phyloP scores from a whole-genome alignment of 345 rosid genomes.

The Dovyalis caffra region DNA sequence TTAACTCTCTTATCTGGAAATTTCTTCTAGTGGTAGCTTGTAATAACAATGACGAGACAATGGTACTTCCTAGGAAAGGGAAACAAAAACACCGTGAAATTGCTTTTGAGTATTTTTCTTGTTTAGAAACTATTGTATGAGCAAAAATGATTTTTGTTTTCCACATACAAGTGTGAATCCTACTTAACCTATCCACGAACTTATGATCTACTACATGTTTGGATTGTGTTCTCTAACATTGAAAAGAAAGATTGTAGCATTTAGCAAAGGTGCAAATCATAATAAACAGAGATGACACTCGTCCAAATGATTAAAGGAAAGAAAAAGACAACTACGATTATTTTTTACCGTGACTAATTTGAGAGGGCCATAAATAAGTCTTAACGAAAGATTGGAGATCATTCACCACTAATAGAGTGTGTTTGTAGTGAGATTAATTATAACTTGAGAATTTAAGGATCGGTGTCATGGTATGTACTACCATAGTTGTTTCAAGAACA shows the following conservation, averaged over 20 bases:
- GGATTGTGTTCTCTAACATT: conserved; percentile 15
- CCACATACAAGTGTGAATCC: conserved; percentile 79
- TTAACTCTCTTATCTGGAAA: neutral
- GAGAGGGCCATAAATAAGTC: neutral
- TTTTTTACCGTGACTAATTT: neutral
- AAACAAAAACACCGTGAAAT: neutral
- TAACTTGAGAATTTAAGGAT: too few species aligned
- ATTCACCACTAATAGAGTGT: neutral
- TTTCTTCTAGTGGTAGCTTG: neutral
- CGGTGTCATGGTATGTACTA: too few species aligned
- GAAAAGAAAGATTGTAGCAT: conserved; percentile 70
- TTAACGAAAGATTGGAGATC: neutral
- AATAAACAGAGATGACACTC: too few species aligned
- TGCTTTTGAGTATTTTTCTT: neutral
- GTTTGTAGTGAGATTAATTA: too few species aligned
- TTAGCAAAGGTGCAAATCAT: neutral
- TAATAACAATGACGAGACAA: neutral
- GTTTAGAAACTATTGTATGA: neutral
- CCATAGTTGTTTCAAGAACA: too few species aligned
- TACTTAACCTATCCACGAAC: conserved; percentile 90
- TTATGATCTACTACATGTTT: conserved; percentile 48
- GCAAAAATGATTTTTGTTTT: neutral
- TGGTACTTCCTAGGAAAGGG: neutral
- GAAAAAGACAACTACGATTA: neutral
- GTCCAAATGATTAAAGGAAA: too few species aligned